Base-by-base conservation (phyloP, 2,329 filamentous ascomycete species). In the Pseudogymnoascus sp. region DNA sequence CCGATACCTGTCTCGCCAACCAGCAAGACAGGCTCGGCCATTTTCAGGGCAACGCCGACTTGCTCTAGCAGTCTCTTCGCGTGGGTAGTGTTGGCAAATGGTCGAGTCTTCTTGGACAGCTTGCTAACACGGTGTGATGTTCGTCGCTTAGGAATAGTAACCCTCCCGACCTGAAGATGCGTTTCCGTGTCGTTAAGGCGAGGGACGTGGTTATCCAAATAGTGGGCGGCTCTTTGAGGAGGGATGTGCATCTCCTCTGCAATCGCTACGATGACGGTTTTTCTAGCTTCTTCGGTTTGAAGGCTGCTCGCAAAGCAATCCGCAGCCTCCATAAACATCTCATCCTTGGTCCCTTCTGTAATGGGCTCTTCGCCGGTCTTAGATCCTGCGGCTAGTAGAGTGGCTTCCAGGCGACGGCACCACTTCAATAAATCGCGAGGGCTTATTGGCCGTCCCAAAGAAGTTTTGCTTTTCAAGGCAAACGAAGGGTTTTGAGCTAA, bases 1-100 rank as follows among this genome's bases (percentile, higher is more conserved):
- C 95, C 95, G 60, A 96, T 97, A 79, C 95, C 95, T 6, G 95
- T 99, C 78, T 99, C 95, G 72, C 95, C 95, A n/a, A 99, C 95
- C 28, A 99, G 84, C 16, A 99, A 78, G 1, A 96, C 84, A 3
- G 96, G 92, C 71, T 99, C 95, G n/a, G 85, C 84, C 70, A 92
- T 84, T 66, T 89, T 87, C 5, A 97, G 85, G 1, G 92, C 89
- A 38, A 91, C 87, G 1, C 90, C 87, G 62, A 98, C 89, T 73
- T 96, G 91, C 73, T 99, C 96, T 60, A 99, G 83, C 11, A 96
- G 81, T 66, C 89, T 85, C 67, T 91, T 85, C 0, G 93, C 93
- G 67, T 96, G 90, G 22, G 85, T 87, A 19, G 95, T 98, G 37
- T 89, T 92, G 4, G 95, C 95, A 76, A 98, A 99, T 0, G 89